Base-by-base conservation (phyloP, 768 basidiomycete species). In the Hemileccinum rubropunctum region DNA sequence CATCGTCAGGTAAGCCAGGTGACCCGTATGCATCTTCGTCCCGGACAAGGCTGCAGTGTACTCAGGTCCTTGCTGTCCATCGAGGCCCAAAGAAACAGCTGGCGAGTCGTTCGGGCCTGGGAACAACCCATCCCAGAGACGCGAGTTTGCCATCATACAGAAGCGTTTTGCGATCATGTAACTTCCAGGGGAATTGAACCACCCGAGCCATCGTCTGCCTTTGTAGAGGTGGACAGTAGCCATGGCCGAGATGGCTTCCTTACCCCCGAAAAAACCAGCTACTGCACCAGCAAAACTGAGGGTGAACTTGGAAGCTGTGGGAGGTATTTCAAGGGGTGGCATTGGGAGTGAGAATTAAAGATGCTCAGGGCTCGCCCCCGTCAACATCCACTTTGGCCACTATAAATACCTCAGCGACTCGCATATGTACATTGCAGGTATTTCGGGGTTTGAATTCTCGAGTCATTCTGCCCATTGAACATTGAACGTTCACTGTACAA, bases 151-250 rank as follows among this genome's bases (percentile, higher is more conserved):
- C 20, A 69, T 58, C n/a, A 53, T 45, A 9, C 61, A 63, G 17
- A 70, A 65, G 17, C 55, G 54, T 39, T 56, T 61, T n/a, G 70
- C 69, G 12, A 71, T 54, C 21, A 48, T 45, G 28, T 63, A 57
- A 44, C 65, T 65, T 18, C 69, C 70, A 0, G 69, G 70, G 11
- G 66, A 56, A 34, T 71, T 71, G 42, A 69, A 71, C 66, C 67
- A 71, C 21, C 69, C 66, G 10, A 71, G 49, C 62, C 63, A 71
- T 9, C 59, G 65, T 45, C 61, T 58, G 11, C 59, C 54, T 20
- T 55, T 48, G 42, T 53, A 65, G 30, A 71, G 47, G 18, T 64
- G 70, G 8, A 70, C 62, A 26, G 59, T 54, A n/a, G 53, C 44
- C 49, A 69, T 62, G 9, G 70, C 59, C 0, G 66, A 56, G 20